phyloP scores from a whole-genome alignment of 2,329 filamentous ascomycete genomes.

The Didymellaceae sp. region DNA sequence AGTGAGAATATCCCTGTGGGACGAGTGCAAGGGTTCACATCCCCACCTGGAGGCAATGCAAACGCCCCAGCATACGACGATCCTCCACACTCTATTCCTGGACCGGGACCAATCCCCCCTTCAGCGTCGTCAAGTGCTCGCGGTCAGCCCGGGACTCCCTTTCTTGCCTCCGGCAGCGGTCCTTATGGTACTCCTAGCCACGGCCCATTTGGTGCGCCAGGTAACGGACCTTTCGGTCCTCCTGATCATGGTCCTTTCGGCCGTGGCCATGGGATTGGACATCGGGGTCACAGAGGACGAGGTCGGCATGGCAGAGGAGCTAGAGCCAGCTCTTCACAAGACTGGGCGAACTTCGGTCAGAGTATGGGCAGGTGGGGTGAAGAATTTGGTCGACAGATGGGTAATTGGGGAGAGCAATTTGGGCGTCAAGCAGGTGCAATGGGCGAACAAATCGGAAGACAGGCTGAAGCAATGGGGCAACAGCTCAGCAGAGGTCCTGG shows the following conservation, averaged over 20 bases:
- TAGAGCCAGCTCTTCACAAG: conserved; percentile 14
- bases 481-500: conserved; percentile 23
- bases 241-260: conserved; percentile 15
- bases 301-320: conserved; percentile 3
- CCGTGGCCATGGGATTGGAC: neutral
- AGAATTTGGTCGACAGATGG: conserved; percentile 26
- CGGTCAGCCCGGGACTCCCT: conserved; percentile 23
- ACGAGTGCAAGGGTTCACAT: conserved; percentile 6
- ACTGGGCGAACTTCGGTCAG: conserved; percentile 25
- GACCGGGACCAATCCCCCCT: conserved; percentile 1
- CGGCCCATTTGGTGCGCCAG: conserved; percentile 18
- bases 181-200: conserved; percentile 18
- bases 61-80: conserved; percentile 20
- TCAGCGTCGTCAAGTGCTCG: conserved; percentile 3
- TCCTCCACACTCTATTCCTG: conserved; percentile 36
- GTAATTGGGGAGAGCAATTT: conserved; percentile 4
- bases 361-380: conserved; percentile 40
- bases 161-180: conserved; percentile 17
- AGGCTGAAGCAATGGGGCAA: conserved; percentile 29
- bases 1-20: conserved; percentile 35
- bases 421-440: conserved; percentile 27
- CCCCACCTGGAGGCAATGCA: neutral
- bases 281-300: neutral
- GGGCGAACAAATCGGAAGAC: conserved; percentile 40
- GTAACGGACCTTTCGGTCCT: conserved; percentile 17